These are phyloP conservation scores for Verticillium nonalfalfae DNA, from an alignment of 2,329 filamentous ascomycete species.

Conservation along the genomic window DNA sequence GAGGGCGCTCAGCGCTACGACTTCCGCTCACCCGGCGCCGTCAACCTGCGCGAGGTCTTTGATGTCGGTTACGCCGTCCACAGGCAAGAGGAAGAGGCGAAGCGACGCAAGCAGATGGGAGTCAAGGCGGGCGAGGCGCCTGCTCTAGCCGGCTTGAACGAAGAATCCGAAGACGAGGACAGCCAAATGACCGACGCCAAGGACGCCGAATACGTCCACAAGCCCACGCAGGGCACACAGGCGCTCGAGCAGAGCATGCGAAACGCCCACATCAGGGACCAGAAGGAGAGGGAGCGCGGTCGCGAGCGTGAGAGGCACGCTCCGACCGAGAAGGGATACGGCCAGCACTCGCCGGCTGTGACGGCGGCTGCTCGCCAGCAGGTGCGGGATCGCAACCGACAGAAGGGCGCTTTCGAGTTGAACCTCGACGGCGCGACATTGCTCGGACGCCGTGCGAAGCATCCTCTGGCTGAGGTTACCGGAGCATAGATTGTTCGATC, in stretches of 20 bases:
- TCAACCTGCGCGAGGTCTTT: conserved; percentile 95
- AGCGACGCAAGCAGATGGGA: conserved; percentile 78
- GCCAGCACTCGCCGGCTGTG: conserved; percentile 79
- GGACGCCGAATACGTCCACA: conserved; percentile 36
- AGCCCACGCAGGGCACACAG: conserved; percentile 46
- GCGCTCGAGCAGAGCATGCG: conserved; percentile 83
- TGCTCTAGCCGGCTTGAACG: conserved; percentile 58
- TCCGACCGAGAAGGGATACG: conserved; percentile 62
- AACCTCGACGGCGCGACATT: conserved; percentile 87
- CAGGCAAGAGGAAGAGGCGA: conserved; percentile 90
- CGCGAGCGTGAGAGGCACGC: conserved; percentile 40
- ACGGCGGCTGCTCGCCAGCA: conserved; percentile 79
- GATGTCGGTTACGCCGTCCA: conserved; percentile 98
- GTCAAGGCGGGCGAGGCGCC: conserved; percentile 57
- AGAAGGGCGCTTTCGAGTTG: conserved; percentile 84
- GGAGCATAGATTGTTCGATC: conserved; percentile 9
- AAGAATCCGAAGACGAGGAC: conserved; percentile 57
- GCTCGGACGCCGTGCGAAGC: conserved; percentile 62
- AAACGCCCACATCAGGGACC: conserved; percentile 67
- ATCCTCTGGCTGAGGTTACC: conserved; percentile 39
- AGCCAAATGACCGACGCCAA: conserved; percentile 59
- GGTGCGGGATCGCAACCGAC: conserved; percentile 58
- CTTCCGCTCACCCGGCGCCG: conserved; percentile 89
- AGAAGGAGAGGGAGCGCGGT: conserved; percentile 40
- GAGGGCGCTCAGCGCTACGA: conserved; percentile 68